A percentile compares a stretch with the other conserved stretches of the same genome.
Evolutionary conservation across 441 rosid genomes (phyloP).

Genomic region (Pelargonium citronellum): DNA sequence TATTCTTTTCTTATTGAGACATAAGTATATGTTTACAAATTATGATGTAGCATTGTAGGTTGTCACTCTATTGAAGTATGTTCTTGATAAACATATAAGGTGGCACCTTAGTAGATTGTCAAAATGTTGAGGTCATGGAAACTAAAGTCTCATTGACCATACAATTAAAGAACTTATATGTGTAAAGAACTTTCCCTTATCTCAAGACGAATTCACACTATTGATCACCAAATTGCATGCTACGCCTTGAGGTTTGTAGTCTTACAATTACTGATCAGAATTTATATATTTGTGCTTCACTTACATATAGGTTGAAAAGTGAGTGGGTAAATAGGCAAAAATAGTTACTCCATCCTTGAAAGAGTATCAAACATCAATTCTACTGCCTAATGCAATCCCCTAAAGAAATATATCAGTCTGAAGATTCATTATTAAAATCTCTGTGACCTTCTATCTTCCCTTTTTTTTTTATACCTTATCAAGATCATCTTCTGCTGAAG

Average conservation of each 20-base stretch:
- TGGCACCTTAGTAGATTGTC: too few species aligned
- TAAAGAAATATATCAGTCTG: background rate
- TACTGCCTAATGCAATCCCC: background rate
- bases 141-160: too few species aligned
- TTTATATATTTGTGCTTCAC: background rate
- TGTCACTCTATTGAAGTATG: too few species aligned
- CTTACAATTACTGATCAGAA: background rate
- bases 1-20: too few species aligned
- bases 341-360: background rate
- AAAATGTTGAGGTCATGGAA: too few species aligned
- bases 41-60: too few species aligned
- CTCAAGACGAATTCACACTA: background rate
- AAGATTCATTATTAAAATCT: background rate
- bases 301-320: background rate
- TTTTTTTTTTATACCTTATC: background rate
- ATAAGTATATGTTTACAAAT: too few species aligned
- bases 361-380: background rate
- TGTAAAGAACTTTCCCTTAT: background rate
- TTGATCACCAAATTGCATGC: background rate
- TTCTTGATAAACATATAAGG: too few species aligned
- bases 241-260: background rate
- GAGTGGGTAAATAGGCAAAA: background rate
- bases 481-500: background rate
- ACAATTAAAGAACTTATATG: background rate
- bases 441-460: background rate